Evolutionary conservation across 371 early-diverging fungal genomes (phyloP), one percentile per base, ranked within the genome.

Genomic region (Choanephora cucurbitarum): DNA sequence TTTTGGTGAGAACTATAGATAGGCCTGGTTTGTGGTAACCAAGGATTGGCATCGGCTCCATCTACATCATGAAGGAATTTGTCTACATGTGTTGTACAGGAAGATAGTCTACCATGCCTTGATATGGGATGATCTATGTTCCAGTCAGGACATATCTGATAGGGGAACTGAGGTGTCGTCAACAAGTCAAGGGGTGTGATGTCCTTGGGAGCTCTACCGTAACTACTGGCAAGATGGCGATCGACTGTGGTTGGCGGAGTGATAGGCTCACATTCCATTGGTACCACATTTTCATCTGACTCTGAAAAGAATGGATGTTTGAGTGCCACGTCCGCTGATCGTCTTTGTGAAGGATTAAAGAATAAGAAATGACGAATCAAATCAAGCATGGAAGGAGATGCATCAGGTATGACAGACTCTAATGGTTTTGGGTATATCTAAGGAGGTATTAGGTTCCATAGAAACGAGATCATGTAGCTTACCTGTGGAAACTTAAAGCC

Each of bases 331-430:
- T 77, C 67, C 2, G 98, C 97, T 1, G 93, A 87, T 11, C 91
- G 84, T 23, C 99, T 72, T 33, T 77, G 61, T 22, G 77, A 73
- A 15, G 99, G 98, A 57, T 96, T 94, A 58, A 94, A 96, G n/a
- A 81, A 80, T 10, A 99, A 71, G 62, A 94, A 82, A 22, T 89
- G 89, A n/a, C 79, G 79, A 2, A 99, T 80, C 9, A 99, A 53
- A 49, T 85, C 81, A n/a, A 91, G 56, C 57, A 91, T 77, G 2
- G 76, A 79, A 14, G 70, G 59, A 0, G 90, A 75, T 4, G 88
- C 92, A 18, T 74, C 77, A 7, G 84, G 85, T 17, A 93, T 67
- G 14, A 87, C 67, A 1, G 84, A 58, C 31, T 67, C 66, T 32
- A 95, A 66, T 7, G 86, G 79, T 52, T 77, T 83, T 9, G 82